phyloP scores from a whole-genome alignment of 176 grass and related monocot species.

The Oryza nivara region DNA sequence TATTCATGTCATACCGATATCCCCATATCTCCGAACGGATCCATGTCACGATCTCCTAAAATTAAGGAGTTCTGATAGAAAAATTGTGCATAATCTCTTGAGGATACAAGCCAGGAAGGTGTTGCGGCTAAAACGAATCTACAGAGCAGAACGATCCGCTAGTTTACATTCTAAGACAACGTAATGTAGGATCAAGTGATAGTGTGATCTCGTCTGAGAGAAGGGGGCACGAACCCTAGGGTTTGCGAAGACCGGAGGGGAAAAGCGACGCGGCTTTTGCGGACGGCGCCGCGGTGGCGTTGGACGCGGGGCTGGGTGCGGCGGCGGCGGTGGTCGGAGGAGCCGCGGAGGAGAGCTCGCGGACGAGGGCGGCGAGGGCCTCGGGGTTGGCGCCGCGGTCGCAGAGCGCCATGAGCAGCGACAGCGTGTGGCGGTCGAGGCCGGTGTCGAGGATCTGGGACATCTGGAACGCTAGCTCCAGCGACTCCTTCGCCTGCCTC shows the following conservation, averaged over 20 bases:
- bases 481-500: slow-evolving; percentile 74
- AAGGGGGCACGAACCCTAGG: slow-evolving; percentile 48
- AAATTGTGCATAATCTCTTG: background rate
- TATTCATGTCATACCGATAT: background rate
- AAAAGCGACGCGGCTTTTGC: slow-evolving; percentile 36
- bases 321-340: background rate
- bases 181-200: background rate
- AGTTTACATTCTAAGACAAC: background rate
- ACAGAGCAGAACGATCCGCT: background rate
- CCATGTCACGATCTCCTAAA: background rate
- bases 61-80: background rate
- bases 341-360: slow-evolving; percentile 62
- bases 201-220: background rate
- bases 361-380: slow-evolving; percentile 79
- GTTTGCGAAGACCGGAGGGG: slow-evolving; percentile 43
- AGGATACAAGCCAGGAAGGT: background rate
- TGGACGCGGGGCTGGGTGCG: background rate
- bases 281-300: background rate
- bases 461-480: slow-evolving; percentile 77
- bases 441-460: slow-evolving; percentile 73
- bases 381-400: slow-evolving; percentile 80
- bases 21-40: background rate
- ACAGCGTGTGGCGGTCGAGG: slow-evolving; percentile 80
- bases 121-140: background rate
- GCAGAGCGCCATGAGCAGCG: slow-evolving; percentile 84